Percentiles rank a stretch among this genome's conserved stretches.
Conservation (phyloP, 2,329 filamentous ascomycete species). For the Fusarium globosum region DNA sequence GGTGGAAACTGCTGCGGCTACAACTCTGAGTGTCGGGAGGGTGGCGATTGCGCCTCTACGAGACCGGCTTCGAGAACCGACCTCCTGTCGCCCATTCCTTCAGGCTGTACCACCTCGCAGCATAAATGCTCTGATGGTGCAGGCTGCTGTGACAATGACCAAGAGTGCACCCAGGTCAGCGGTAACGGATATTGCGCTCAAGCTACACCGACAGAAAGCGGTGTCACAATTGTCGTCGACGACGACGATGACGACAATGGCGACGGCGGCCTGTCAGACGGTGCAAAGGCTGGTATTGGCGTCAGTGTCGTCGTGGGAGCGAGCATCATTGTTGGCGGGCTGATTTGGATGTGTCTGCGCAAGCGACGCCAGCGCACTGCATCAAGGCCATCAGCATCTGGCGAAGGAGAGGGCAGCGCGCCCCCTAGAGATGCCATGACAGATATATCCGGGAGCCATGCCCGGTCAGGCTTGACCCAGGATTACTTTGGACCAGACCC, state of each 20-base stretch:
- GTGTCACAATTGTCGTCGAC: slow-evolving; percentile 44
- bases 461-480: slow-evolving; percentile 49
- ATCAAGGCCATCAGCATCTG: slow-evolving; percentile 14
- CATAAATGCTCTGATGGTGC: slow-evolving; percentile 57
- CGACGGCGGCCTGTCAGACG: slow-evolving; percentile 53
- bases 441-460: slow-evolving; percentile 46
- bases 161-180: slow-evolving; percentile 55
- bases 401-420: slow-evolving; percentile 32
- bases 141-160: slow-evolving; percentile 62
- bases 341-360: slow-evolving; percentile 61
- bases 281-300: slow-evolving; percentile 68
- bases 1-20: slow-evolving; percentile 64
- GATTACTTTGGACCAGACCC: slow-evolving; percentile 60
- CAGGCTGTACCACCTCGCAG: slow-evolving; percentile 59
- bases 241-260: slow-evolving; percentile 20
- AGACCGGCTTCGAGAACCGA: slow-evolving; percentile 40
- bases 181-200: slow-evolving; percentile 55
- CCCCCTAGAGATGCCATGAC: slow-evolving; percentile 47
- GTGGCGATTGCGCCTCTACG: slow-evolving; percentile 51
- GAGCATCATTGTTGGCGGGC: slow-evolving; percentile 54
- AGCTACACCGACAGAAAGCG: slow-evolving; percentile 49
- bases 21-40: slow-evolving; percentile 55
- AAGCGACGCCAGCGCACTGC: slow-evolving; percentile 46
- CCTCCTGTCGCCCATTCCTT: slow-evolving; percentile 50
- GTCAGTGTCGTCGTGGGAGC: slow-evolving; percentile 61